These are phyloP conservation scores for Arthromyces matolae DNA, from an alignment of 768 basidiomycete genomes.

Conservation along the genomic window DNA sequence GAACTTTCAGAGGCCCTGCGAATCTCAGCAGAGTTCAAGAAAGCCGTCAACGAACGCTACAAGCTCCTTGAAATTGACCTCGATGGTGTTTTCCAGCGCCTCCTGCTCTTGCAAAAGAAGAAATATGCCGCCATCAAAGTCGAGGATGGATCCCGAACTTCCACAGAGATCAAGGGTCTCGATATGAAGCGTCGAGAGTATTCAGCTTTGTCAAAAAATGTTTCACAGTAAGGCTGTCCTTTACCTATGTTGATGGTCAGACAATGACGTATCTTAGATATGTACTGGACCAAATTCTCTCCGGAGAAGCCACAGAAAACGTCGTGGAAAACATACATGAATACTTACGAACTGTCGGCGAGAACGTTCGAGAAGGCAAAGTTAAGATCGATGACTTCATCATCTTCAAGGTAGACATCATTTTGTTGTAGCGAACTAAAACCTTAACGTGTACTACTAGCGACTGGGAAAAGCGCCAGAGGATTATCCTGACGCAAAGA, in stretches of 20 bases:
- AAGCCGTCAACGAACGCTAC: constrained; percentile 93
- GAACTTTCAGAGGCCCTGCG: constrained; percentile 86
- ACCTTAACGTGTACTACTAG: constrained; percentile 34
- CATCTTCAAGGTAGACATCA: constrained; percentile 75
- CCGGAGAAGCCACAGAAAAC: constrained; percentile 84
- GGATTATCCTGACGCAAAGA: constrained; percentile 94
- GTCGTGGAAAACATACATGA: constrained; percentile 93
- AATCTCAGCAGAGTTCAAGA: constrained; percentile 91
- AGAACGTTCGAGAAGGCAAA: constrained; percentile 73
- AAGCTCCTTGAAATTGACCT: constrained; percentile 95
- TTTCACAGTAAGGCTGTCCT: constrained; percentile 73
- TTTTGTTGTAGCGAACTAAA: not conserved
- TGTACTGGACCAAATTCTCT: constrained; percentile 86
- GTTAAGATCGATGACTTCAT: constrained; percentile 91
- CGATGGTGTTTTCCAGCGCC: constrained; percentile 88
- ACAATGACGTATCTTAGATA: constrained; percentile 48
- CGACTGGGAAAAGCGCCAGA: constrained; percentile 95
- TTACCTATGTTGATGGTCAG: not conserved
- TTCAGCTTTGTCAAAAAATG: constrained; percentile 84
- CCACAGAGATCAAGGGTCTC: constrained; percentile 90
- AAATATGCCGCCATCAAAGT: constrained; percentile 98
- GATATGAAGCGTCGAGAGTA: constrained; percentile 99
- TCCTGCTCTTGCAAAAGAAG: constrained; percentile 95
- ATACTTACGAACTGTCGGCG: constrained; percentile 73
- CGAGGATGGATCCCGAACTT: constrained; percentile 73